A percentile compares a stretch with the other conserved stretches of the same genome.
These are phyloP conservation scores for Boletus vermiculosoides DNA, from an alignment of 768 basidiomycete species.

Conservation along the genomic window DNA sequence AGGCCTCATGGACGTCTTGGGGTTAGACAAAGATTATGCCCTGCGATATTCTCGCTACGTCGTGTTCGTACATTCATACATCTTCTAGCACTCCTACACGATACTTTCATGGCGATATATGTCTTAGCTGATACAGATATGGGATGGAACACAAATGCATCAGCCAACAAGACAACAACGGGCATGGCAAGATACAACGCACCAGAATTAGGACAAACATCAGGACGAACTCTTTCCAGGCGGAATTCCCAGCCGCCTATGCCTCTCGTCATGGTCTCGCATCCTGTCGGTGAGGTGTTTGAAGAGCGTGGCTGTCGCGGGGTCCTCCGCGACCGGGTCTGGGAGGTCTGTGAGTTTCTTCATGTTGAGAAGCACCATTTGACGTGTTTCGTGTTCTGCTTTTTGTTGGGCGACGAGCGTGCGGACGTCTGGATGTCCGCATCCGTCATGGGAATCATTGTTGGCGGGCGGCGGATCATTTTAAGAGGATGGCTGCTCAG, in stretches of 20 bases:
- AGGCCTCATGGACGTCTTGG: too few species aligned
- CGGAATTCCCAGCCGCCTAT: constrained; percentile 28
- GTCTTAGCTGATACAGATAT: neutral
- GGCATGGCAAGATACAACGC: neutral
- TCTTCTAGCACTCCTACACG: neutral
- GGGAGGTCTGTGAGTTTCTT: constrained; percentile 43
- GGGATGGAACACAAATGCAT: neutral
- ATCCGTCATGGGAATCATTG: constrained; percentile 74
- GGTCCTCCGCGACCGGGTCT: constrained; percentile 8
- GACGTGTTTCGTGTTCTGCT: constrained; percentile 39
- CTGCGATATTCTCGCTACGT: neutral
- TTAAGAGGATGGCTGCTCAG: neutral
- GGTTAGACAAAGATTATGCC: too few species aligned
- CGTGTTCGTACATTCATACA: neutral
- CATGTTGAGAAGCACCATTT: constrained; percentile 44
- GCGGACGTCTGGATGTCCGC: constrained; percentile 77
- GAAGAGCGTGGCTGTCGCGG: constrained; percentile 12
- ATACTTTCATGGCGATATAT: neutral
- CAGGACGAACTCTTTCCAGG: constrained; percentile 27
- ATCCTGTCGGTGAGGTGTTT: constrained; percentile 20
- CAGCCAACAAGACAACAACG: neutral
- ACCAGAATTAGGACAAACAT: neutral
- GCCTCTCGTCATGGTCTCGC: constrained; percentile 29
- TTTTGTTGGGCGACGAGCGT: constrained; percentile 54
- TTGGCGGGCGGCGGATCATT: constrained; percentile 79